Conservation (phyloP, 2,329 filamentous ascomycete species). For the Calonectria pteridis region DNA sequence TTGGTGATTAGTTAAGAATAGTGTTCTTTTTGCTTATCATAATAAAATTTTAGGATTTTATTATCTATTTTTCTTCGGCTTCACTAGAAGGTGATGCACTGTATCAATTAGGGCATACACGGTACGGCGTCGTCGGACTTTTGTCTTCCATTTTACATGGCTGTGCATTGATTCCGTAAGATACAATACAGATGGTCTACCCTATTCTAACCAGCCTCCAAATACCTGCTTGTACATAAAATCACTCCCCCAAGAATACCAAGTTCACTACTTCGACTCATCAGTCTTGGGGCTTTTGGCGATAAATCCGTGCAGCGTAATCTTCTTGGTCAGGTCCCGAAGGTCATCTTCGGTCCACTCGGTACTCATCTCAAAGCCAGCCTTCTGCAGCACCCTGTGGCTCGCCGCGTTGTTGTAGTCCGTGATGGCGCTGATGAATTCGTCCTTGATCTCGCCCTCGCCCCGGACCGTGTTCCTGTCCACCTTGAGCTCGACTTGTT, state of each 20-base stretch:
- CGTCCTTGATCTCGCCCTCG: conserved; percentile 48
- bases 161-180: background rate
- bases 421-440: conserved; percentile 61
- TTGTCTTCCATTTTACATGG: background rate
- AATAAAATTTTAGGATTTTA: background rate
- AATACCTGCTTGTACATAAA: background rate
- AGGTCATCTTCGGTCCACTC: conserved; percentile 50
- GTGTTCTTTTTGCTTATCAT: too few species aligned
- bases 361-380: conserved; percentile 64
- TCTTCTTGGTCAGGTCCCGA: conserved; percentile 28
- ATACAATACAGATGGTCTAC: background rate
- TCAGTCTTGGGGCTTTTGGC: conserved; percentile 21
- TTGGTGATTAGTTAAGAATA: too few species aligned
- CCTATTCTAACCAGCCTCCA: background rate
- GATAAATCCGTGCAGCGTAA: conserved; percentile 44
- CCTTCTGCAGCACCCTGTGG: conserved; percentile 67
- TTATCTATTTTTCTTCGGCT: background rate
- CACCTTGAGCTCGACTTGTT: conserved; percentile 58
- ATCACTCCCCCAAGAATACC: background rate
- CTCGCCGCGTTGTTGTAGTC: conserved; percentile 65
- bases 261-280: background rate
- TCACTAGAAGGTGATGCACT: background rate
- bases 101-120: background rate
- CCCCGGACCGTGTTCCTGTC: conserved; percentile 52
- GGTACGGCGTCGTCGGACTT: background rate